Percentiles rank a stretch among this genome's conserved stretches.
phyloP scores from a whole-genome alignment of 2,329 filamentous ascomycete genomes.

The Xylariaceae sp. region DNA sequence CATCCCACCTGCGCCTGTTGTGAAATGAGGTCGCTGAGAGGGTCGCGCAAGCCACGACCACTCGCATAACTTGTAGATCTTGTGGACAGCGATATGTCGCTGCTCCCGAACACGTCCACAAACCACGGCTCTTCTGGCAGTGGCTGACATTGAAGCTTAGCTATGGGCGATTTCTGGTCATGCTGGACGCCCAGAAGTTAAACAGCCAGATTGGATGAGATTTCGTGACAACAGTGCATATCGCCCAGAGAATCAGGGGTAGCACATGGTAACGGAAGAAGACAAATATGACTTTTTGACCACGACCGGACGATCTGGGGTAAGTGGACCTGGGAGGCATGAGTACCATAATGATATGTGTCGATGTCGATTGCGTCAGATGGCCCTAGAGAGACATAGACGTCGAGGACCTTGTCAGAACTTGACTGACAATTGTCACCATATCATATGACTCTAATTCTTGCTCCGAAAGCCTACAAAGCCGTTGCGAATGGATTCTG shows the following conservation, averaged over 20 bases:
- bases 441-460: no score
- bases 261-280: slow-evolving; percentile 30
- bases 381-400: neutral
- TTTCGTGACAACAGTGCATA: slow-evolving; percentile 22
- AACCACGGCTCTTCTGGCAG: slow-evolving; percentile 6
- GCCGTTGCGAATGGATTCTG: no score
- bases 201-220: slow-evolving; percentile 18
- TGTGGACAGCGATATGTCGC: slow-evolving; percentile 50
- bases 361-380: neutral
- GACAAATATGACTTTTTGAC: slow-evolving; percentile 5
- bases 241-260: slow-evolving; percentile 30
- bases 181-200: neutral
- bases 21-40: slow-evolving; percentile 13
- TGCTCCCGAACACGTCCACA: slow-evolving; percentile 19
- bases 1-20: slow-evolving; percentile 3
- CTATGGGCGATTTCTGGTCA: neutral
- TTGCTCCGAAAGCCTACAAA: no score
- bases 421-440: no score
- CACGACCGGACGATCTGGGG: slow-evolving; percentile 16
- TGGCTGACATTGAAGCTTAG: slow-evolving; percentile 8
- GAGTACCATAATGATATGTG: slow-evolving; percentile 3
- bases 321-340: slow-evolving; percentile 2
- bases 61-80: slow-evolving; percentile 44
- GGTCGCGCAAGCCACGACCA: slow-evolving; percentile 33
- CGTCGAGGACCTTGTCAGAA: no score